phyloP scores from a whole-genome alignment of 306 rosid species.

The Spatholobus suberectus region DNA sequence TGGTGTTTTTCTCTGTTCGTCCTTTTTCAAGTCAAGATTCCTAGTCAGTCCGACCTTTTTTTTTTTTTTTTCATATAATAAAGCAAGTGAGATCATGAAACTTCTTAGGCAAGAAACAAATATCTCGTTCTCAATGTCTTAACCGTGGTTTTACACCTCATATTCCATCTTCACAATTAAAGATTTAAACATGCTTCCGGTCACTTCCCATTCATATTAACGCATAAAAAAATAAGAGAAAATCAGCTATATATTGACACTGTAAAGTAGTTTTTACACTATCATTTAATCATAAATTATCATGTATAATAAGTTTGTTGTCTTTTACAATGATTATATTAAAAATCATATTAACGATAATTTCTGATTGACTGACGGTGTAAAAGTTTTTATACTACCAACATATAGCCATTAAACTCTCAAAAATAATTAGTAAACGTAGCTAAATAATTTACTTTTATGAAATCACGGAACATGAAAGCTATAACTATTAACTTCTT shows the following conservation, averaged over 20 bases:
- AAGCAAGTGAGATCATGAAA: constrained; percentile 19
- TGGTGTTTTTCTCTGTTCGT: constrained; percentile 37
- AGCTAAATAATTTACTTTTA: background rate
- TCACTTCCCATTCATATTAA: background rate
- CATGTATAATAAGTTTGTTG: too few relatives aligned
- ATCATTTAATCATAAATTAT: too few relatives aligned
- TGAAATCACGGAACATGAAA: too few relatives aligned
- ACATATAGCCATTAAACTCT: too few relatives aligned
- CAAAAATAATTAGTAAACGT: background rate
- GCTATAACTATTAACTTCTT: too few relatives aligned
- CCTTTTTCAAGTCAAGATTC: constrained; percentile 42
- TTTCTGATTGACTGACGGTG: too few relatives aligned
- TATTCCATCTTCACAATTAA: background rate
- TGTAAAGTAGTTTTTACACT: too few relatives aligned
- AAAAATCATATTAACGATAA: too few relatives aligned
- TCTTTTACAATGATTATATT: too few relatives aligned
- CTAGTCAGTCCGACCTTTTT: background rate
- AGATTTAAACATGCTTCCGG: background rate
- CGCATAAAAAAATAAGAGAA: too few relatives aligned
- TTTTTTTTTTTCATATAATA: background rate
- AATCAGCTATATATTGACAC: too few relatives aligned
- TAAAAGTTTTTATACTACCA: too few relatives aligned
- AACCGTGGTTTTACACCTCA: background rate
- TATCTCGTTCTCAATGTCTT: background rate
- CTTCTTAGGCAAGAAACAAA: constrained; percentile 38